Evolutionary conservation across 1,284 basidiomycete species (phyloP), one percentile per base, ranked within the genome.

Genomic region (Ceratobasidium sp.): DNA sequence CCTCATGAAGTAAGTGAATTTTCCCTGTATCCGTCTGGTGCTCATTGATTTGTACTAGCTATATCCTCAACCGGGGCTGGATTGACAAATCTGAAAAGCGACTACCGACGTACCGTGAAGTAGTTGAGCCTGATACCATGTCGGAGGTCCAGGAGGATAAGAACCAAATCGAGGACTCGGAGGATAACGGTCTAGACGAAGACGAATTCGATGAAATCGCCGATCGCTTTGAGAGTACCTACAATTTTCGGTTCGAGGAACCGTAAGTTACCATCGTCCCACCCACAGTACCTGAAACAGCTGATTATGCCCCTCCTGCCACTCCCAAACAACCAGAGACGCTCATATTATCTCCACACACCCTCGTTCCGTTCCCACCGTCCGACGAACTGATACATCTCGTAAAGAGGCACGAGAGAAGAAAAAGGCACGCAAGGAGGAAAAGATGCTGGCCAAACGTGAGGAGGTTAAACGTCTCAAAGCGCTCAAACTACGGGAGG

Each of bases 51-150:
- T 26, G 48, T 26, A 26, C 2, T 80, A 97, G 96, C 84, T 98
- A 97, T 84, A 97, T 98, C 79, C 87, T 97, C 26, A 96, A 96
- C 84, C 94, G 96, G 52, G 96, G 96, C 0, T 98, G 96, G 96
- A 92, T 98, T 77, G 96, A 98, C 85, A 90, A 90, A 70, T 88
- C 91, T 3, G 85, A 88, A 10, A 87, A 89, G 33, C 91, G 91
- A 77, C 86, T 96, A 4, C 96, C 95, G 5, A 96, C 95, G 0
- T 96, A 96, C 84, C 86, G 90, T 62, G 95, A 97, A 83, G 87
- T 97, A 50, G 92, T 92, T 50, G 81, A 84, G 7, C 42, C 52
- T 12, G 71, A 75, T 52, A n/a, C 70, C 42, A 75, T 65, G 28
- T 9, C 71, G 2, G 52, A 78, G 50, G 84, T 86, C 23, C 85